phyloP scores from a whole-genome alignment of 2,329 filamentous ascomycete genomes.

The Cladophialophora exuberans region DNA sequence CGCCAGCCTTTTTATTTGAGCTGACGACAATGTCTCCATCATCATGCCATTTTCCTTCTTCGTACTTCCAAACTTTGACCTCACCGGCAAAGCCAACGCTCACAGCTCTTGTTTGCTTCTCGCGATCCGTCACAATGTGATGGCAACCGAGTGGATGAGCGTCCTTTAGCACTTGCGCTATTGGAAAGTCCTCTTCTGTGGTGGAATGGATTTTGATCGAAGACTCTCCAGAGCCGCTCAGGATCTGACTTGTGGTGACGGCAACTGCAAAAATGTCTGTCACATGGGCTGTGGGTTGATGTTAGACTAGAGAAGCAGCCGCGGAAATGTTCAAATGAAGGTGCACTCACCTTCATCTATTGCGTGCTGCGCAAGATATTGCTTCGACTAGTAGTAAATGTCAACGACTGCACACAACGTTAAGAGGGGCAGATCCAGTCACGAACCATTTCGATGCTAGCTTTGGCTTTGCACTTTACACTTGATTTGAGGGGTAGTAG shows the following conservation, averaged over 20 bases:
- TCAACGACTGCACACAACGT: slow-evolving; percentile 14
- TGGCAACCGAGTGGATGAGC: slow-evolving; percentile 91
- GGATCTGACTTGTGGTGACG: slow-evolving; percentile 70
- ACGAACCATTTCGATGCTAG: slow-evolving; percentile 24
- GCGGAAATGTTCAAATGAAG: slow-evolving; percentile 27
- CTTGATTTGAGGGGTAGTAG: no score
- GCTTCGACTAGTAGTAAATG: slow-evolving; percentile 77
- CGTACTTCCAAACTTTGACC: slow-evolving; percentile 76
- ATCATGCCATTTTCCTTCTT: slow-evolving; percentile 59
- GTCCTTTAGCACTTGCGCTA: slow-evolving; percentile 75
- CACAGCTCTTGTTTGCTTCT: slow-evolving; percentile 71
- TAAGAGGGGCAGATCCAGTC: background rate
- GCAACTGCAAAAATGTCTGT: slow-evolving; percentile 85
- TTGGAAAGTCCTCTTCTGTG: slow-evolving; percentile 71
- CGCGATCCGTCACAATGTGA: slow-evolving; percentile 72
- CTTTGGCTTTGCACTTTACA: no score
- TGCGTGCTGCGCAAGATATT: slow-evolving; percentile 93
- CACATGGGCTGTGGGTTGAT: slow-evolving; percentile 66
- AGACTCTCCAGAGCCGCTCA: slow-evolving; percentile 85
- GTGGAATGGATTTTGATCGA: slow-evolving; percentile 81
- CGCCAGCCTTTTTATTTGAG: slow-evolving; percentile 61
- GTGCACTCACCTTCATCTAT: slow-evolving; percentile 73
- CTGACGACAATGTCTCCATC: slow-evolving; percentile 46
- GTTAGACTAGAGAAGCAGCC: slow-evolving; percentile 29
- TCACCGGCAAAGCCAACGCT: slow-evolving; percentile 90